These are phyloP conservation scores for Sphaerulina musiva DNA, from an alignment of 2,329 filamentous ascomycete species.

Conservation along the genomic window DNA sequence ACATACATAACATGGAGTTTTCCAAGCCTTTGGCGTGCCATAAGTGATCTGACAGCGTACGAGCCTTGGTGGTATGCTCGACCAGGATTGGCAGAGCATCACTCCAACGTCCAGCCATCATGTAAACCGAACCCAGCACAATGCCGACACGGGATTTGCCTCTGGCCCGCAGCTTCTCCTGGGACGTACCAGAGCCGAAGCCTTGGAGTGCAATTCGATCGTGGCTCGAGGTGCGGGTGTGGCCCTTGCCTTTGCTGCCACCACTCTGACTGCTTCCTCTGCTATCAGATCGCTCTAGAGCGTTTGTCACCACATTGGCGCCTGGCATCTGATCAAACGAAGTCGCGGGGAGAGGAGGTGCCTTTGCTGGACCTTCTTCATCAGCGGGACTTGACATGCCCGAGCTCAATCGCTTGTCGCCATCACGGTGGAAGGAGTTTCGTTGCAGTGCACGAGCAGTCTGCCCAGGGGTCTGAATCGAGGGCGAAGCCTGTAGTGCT, in stretches of 20 bases:
- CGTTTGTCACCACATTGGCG: constrained; percentile 37
- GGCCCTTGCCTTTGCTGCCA: constrained; percentile 16
- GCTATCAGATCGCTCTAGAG: constrained; percentile 35
- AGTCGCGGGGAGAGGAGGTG: constrained; percentile 41
- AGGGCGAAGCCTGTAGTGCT: constrained; percentile 49
- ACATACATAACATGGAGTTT: constrained; percentile 70
- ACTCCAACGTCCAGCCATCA: constrained; percentile 82
- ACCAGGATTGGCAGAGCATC: constrained; percentile 79
- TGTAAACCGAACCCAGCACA: constrained; percentile 74
- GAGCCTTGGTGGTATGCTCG: constrained; percentile 71
- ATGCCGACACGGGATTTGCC: constrained; percentile 74
- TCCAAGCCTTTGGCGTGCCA: constrained; percentile 97
- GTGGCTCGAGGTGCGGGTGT: constrained; percentile 37
- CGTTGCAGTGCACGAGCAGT: constrained; percentile 39
- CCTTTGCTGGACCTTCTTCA: constrained; percentile 21
- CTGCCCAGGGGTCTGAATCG: constrained; percentile 66
- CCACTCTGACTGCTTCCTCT: constrained; percentile 21
- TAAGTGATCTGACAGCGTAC: constrained; percentile 79
- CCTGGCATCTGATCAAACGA: constrained; percentile 50
- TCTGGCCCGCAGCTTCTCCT: constrained; percentile 59
- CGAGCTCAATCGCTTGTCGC: constrained; percentile 22
- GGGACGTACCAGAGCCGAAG: constrained; percentile 55
- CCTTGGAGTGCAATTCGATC: constrained; percentile 59
- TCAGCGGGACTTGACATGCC: constrained; percentile 25
- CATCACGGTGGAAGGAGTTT: constrained; percentile 23